Percentiles rank a stretch among this genome's conserved stretches.
Evolutionary conservation across 495 filamentous ascomycete species (phyloP).

Genomic region (Talaromyces trachyspermus): DNA sequence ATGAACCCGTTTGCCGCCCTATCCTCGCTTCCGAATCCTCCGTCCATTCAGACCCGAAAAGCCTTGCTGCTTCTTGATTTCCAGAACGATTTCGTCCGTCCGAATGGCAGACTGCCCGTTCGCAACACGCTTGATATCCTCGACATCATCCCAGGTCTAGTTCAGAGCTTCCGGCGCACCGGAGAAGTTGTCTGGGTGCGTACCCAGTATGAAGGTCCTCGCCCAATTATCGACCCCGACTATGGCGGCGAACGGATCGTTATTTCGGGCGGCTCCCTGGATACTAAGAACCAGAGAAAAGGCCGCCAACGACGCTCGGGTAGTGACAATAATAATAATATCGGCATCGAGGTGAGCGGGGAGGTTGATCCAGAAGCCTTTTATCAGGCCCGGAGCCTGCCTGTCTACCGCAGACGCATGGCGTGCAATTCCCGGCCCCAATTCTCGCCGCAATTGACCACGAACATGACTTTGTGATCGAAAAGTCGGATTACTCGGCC

Average conservation of each 20-base stretch:
- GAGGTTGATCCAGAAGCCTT: constrained; percentile 56
- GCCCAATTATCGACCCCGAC: constrained; percentile 41
- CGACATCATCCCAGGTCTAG: constrained; percentile 56
- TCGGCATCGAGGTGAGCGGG: constrained; percentile 10
- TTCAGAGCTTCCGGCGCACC: constrained; percentile 63
- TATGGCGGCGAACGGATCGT: constrained; percentile 31
- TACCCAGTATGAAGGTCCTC: constrained; percentile 60
- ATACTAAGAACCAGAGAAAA: constrained; percentile 13
- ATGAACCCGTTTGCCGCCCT: constrained; percentile 16
- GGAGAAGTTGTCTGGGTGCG: constrained; percentile 88
- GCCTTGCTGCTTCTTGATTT: constrained; percentile 80
- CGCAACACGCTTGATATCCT: constrained; percentile 58
- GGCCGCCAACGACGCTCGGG: constrained; percentile 10
- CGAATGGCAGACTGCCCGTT: constrained; percentile 61
- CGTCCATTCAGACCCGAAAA: constrained; percentile 62
- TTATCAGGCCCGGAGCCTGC: constrained; percentile 42
- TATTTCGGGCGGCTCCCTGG: constrained; percentile 13
- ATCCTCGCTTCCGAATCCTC: constrained; percentile 30
- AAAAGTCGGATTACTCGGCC: constrained; percentile 84
- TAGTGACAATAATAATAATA: constrained; percentile 4
- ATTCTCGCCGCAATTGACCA: constrained; percentile 49
- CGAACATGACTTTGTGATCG: constrained; percentile 58
- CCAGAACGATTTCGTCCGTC: constrained; percentile 82
- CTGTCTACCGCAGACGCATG: constrained; percentile 53
- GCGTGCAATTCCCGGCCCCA: constrained; percentile 58